Conservation (phyloP, 2,329 filamentous ascomycete genomes). For the Neonectria faginata region DNA sequence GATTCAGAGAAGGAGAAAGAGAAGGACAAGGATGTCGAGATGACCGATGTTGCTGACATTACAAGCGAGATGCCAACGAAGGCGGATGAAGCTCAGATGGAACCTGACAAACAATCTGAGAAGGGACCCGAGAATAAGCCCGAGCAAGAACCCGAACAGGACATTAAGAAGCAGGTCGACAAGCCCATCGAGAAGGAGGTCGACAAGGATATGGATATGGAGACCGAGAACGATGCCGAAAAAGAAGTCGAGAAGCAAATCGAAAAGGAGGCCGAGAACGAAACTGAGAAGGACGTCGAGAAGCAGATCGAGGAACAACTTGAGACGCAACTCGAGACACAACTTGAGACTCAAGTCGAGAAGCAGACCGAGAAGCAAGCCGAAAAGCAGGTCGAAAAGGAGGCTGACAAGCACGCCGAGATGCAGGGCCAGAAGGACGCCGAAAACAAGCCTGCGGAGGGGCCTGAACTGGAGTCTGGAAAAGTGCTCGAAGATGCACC, state of each 20-base stretch:
- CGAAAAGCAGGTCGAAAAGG: not conserved
- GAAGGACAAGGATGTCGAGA: slow-evolving; percentile 32
- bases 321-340: slow-evolving; percentile 1
- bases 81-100: not conserved
- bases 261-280: slow-evolving; percentile 12
- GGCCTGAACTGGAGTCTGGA: not conserved
- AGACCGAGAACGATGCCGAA: not conserved
- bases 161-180: not conserved
- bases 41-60: slow-evolving; percentile 38
- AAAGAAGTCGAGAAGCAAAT: not conserved
- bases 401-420: not conserved
- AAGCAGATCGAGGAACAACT: not conserved
- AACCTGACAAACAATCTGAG: slow-evolving; percentile 2
- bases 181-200: slow-evolving; percentile 6
- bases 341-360: slow-evolving; percentile 1
- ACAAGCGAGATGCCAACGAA: slow-evolving; percentile 7
- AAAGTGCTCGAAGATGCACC: not conserved
- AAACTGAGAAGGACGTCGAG: slow-evolving; percentile 7
- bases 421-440: not conserved
- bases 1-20: slow-evolving; percentile 4
- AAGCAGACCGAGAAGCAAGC: slow-evolving; percentile 2
- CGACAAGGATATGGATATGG: no score
- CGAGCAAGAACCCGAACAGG: not conserved
- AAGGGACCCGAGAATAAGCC: not conserved
- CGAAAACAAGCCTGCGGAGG: slow-evolving; percentile 1